Evolutionary conservation across 2,329 filamentous ascomycete species (phyloP).

Genomic region (Ophiostoma australiae): DNA sequence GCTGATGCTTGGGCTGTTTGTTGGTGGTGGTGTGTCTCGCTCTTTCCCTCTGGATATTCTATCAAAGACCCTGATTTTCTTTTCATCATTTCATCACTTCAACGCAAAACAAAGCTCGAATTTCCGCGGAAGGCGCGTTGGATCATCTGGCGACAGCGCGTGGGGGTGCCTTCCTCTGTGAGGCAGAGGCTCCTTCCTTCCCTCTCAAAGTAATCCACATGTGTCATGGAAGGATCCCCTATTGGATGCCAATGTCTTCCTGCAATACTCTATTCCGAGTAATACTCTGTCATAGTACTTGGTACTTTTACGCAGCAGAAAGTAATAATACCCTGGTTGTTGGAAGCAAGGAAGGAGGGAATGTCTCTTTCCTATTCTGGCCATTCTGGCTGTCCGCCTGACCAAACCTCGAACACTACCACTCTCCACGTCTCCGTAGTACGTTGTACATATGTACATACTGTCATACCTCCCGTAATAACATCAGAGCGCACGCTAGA

Average conservation of each 20-base stretch:
- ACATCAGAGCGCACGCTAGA: not conserved
- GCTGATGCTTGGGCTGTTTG: not conserved
- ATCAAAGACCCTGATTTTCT: not conserved
- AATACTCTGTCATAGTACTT: too few relatives aligned
- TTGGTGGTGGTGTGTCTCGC: not conserved
- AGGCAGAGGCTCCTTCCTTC: not conserved
- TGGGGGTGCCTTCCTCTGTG: not conserved
- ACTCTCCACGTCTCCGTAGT: constrained; percentile 1
- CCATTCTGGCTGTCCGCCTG: constrained; percentile 9
- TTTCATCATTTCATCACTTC: not conserved
- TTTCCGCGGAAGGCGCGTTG: not conserved
- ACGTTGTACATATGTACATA: not conserved
- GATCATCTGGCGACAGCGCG: not conserved
- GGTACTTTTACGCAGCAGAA: too few relatives aligned
- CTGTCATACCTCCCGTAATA: not conserved
- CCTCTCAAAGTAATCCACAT: not conserved
- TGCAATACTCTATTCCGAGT: too few relatives aligned
- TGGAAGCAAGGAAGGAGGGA: not conserved
- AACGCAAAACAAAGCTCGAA: not conserved
- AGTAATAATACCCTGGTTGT: not conserved
- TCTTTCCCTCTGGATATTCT: too few relatives aligned
- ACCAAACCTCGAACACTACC: constrained; percentile 10
- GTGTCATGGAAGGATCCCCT: not conserved
- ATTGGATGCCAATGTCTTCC: not conserved
- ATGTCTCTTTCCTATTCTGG: constrained; percentile 10